phyloP scores from a whole-genome alignment of 2,329 filamentous ascomycete genomes.

The Fusarium temperatum region DNA sequence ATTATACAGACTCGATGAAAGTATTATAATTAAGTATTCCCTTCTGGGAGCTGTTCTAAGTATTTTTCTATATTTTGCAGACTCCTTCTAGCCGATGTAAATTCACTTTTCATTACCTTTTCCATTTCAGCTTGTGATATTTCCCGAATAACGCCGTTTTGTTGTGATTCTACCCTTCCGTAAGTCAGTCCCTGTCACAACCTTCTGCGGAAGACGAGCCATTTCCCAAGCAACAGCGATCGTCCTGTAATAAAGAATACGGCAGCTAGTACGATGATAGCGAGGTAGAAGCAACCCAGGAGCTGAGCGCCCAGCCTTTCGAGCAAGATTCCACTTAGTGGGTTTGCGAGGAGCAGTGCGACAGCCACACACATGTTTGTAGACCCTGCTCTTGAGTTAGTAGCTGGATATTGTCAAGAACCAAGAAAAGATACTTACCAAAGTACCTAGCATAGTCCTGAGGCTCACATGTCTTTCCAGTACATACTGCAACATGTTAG shows the following conservation, averaged over 20 bases:
- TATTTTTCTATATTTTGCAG: too few species aligned
- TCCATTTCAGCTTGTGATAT: fast-evolving
- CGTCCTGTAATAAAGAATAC: slow-evolving; percentile 38
- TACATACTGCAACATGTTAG: slow-evolving; percentile 47
- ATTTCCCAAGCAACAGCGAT: slow-evolving; percentile 6
- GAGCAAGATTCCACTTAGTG: slow-evolving; percentile 55
- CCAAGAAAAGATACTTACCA: neutral
- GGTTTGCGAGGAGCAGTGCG: slow-evolving; percentile 54
- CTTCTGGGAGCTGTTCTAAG: neutral
- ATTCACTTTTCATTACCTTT: neutral
- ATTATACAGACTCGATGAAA: too few species aligned
- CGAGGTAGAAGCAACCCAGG: slow-evolving; percentile 56
- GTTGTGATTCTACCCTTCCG: neutral
- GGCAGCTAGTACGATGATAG: slow-evolving; percentile 48
- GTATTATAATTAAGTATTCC: neutral
- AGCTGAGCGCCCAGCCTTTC: slow-evolving; percentile 52
- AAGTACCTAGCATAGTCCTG: slow-evolving; percentile 56
- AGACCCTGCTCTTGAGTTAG: slow-evolving; percentile 47
- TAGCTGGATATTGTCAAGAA: fast-evolving
- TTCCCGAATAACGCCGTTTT: too few species aligned
- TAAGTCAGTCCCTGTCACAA: neutral
- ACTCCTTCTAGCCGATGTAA: neutral
- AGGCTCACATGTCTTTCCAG: slow-evolving; percentile 54
- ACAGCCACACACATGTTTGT: slow-evolving; percentile 57
- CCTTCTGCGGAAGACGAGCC: neutral